A percentile compares a stretch with the other conserved stretches of the same genome.
Evolutionary conservation across 768 basidiomycete species (phyloP).

Genomic region (Calocybe gangraenosa): DNA sequence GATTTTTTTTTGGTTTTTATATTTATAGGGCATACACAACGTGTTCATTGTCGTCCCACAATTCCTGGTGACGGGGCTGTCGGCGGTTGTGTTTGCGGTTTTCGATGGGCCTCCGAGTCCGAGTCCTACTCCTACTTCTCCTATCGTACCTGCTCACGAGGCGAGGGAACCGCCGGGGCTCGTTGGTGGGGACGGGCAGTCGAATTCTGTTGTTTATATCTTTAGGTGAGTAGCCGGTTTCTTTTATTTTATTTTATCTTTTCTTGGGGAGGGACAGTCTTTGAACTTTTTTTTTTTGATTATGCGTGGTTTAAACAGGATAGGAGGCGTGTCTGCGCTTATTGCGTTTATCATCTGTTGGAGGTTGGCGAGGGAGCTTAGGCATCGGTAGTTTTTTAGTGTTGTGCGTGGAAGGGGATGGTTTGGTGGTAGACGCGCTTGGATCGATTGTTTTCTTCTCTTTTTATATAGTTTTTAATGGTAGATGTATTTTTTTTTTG

Average conservation of each 20-base stretch:
- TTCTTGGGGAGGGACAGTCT: no score
- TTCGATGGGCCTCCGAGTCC: conserved; percentile 43
- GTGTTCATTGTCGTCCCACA: conserved; percentile 93
- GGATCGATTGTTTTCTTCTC: no score
- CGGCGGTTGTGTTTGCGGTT: conserved; percentile 82
- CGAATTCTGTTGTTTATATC: conserved; percentile 76
- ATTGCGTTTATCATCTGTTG: conserved; percentile 54
- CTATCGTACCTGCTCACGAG: not conserved
- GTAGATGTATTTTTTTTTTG: no score
- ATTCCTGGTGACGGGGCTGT: conserved; percentile 84
- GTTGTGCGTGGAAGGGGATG: no score
- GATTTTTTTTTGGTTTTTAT: no score
- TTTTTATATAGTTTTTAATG: no score
- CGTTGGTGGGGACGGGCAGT: conserved; percentile 20
- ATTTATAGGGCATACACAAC: conserved; percentile 84
- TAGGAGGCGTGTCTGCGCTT: conserved; percentile 53
- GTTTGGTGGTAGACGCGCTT: no score
- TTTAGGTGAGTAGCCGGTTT: conserved; percentile 79
- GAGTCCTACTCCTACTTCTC: not conserved
- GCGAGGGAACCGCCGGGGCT: not conserved
- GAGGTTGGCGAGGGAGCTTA: conserved; percentile 50
- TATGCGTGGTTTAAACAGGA: conserved; percentile 31
- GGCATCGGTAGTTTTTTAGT: conserved; percentile 39
- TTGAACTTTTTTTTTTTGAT: no score
- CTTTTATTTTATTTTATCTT: no score